Evolutionary conservation across 2,329 filamentous ascomycete genomes (phyloP), one percentile per base, ranked within the genome.

Genomic region (Colletotrichum neosansevieriae): DNA sequence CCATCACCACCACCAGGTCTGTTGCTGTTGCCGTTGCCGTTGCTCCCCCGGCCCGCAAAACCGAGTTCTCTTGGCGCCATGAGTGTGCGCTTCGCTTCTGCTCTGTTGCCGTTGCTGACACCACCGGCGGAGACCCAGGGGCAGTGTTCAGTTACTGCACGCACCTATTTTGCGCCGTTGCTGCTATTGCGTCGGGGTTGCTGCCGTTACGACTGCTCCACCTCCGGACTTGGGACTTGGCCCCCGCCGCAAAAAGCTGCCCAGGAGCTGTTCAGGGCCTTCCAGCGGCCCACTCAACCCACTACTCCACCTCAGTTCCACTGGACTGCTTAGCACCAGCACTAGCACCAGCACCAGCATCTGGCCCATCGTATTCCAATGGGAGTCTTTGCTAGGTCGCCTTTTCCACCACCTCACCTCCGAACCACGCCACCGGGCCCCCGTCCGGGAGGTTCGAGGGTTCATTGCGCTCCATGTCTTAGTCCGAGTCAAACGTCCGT

Each of bases 351-450:
- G 19, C 32, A 32, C 32, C 29, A 53, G 34, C 53, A 57, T 17
- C 6, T 36, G 53, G 36, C 11, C 7, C 36, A 57, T 44, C 21
- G 51, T 54, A 54, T 29, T 32, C 24, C 19, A 21, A n/a, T 29
- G 6, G 29, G 9, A 29, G 44, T 5, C 1, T 40, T 47, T 17
- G 53, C 24, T 60, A 32, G 32, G 29, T 29, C 29, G 29, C 29
- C 42, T 32, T 38, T 36, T 62, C 53, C 60, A 51, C 53, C 60
- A 65, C 54, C 53, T 65, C 64, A 45, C 19, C 61, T 58, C 61
- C 65, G 65, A 68, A 65, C 65, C 65, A 59, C 65, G 65, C 65
- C 42, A 68, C 54, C 65, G 65, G 61, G 61, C 65, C 34, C 61
- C 65, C 65, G 61, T 68, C 54, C 60, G 47, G 61, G 60, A 54